Percentiles rank a stretch among this genome's conserved stretches.
Evolutionary conservation across 805 yeast genomes (phyloP).

Genomic region (Yarrowia sp.): DNA sequence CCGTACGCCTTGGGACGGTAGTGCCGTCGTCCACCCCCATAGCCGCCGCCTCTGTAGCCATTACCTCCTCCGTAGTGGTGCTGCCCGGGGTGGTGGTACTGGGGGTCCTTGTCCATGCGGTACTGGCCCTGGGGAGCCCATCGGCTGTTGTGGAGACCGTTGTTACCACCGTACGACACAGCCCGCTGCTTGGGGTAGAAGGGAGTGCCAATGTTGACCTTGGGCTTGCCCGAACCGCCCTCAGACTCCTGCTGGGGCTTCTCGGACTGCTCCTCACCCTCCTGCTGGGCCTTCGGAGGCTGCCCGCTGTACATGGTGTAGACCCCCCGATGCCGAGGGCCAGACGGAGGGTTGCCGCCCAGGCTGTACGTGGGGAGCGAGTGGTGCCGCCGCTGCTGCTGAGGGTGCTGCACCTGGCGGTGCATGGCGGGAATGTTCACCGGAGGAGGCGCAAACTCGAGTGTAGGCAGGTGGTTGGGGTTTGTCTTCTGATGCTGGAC

Average conservation of each 20-base stretch:
- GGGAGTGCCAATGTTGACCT: slow-evolving; percentile 28
- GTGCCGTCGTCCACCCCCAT: background rate
- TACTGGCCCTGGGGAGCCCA: slow-evolving; percentile 35
- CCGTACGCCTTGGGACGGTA: slow-evolving; percentile 17
- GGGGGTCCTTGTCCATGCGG: slow-evolving; percentile 21
- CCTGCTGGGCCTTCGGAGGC: background rate
- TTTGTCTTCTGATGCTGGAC: slow-evolving; percentile 38
- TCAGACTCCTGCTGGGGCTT: background rate
- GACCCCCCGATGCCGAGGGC: slow-evolving; percentile 5
- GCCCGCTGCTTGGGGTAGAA: slow-evolving; percentile 31
- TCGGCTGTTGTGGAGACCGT: slow-evolving; percentile 31
- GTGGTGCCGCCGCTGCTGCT: slow-evolving; percentile 29
- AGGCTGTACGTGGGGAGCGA: slow-evolving; percentile 8
- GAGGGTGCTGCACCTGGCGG: slow-evolving; percentile 14
- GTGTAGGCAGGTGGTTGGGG: slow-evolving; percentile 48
- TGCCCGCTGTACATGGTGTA: background rate
- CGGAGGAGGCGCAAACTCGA: slow-evolving; percentile 82
- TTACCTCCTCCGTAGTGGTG: slow-evolving; percentile 13
- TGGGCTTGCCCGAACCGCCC: slow-evolving; percentile 4
- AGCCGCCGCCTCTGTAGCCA: slow-evolving; percentile 22
- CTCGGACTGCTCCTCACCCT: background rate
- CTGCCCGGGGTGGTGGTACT: slow-evolving; percentile 3
- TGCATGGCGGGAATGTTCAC: slow-evolving; percentile 56
- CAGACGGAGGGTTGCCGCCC: slow-evolving; percentile 12
- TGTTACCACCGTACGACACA: slow-evolving; percentile 4